Conservation (phyloP, 1,139 yeast genomes). For the Yamadazyma triangularis region DNA sequence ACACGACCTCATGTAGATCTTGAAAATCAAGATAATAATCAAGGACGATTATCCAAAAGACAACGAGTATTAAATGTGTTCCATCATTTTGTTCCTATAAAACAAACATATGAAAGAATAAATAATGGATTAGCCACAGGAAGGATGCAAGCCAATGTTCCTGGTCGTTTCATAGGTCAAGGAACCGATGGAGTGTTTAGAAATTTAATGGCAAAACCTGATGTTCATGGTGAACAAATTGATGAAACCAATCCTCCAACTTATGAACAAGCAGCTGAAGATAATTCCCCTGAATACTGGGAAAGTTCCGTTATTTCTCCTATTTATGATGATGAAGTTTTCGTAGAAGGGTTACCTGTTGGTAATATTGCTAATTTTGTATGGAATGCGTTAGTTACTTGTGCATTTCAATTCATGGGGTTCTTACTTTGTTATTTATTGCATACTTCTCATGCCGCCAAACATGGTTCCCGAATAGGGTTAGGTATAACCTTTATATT, state of each 20-base stretch:
- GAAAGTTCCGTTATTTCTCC: conserved; percentile 84
- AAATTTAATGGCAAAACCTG: conserved; percentile 85
- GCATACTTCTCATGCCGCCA: conserved; percentile 97
- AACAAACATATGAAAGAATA: conserved; percentile 42
- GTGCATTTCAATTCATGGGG: conserved; percentile 91
- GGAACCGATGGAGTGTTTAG: conserved; percentile 91
- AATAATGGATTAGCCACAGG: conserved; percentile 43
- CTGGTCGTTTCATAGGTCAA: conserved; percentile 47
- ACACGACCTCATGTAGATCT: conserved; percentile 7
- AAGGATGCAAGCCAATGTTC: conserved; percentile 40
- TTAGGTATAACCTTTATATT: conserved; percentile 80
- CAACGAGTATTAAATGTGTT: conserved; percentile 31
- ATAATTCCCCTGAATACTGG: conserved; percentile 96
- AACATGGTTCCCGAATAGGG: conserved; percentile 93
- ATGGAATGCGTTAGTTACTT: conserved; percentile 86
- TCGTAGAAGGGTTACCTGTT: conserved; percentile 95
- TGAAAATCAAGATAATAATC: conserved; percentile 17
- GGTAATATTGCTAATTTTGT: conserved; percentile 82
- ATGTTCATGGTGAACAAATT: conserved; percentile 38
- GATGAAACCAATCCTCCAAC: conserved; percentile 71
- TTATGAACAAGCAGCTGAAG: conserved; percentile 94
- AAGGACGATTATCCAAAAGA: conserved; percentile 18
- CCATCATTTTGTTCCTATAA: conserved; percentile 33
- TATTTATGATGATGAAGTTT: conserved; percentile 81
- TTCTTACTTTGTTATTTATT: conserved; percentile 83